Evolutionary conservation across 75 land plant genomes (phyloP).

Genomic region (Adiantum capillusveneris): DNA sequence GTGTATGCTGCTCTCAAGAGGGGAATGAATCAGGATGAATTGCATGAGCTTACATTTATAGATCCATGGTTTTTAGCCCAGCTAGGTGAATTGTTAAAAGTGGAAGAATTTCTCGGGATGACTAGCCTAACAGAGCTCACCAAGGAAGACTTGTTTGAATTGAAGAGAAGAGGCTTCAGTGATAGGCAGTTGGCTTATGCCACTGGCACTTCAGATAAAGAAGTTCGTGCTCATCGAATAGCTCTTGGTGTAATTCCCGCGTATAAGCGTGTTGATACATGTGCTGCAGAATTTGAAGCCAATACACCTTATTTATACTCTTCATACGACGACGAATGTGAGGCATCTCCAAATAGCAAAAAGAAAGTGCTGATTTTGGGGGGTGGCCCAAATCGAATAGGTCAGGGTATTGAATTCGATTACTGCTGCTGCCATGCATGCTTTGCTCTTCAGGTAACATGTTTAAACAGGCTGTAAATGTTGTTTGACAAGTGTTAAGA

Average conservation of each 20-base stretch:
- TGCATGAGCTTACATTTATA: conserved; percentile 71
- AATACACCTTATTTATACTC: conserved; percentile 98
- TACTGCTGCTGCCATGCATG: conserved; percentile 99
- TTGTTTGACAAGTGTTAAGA: too few relatives aligned
- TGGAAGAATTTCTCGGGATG: conserved; percentile 59
- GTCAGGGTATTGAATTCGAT: conserved; percentile 99
- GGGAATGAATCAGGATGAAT: conserved; percentile 83
- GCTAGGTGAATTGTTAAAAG: conserved; percentile 70
- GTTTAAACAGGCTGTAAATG: too few relatives aligned
- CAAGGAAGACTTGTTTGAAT: conserved; percentile 75
- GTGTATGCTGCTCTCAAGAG: conserved; percentile 95
- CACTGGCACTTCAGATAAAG: conserved; percentile 53
- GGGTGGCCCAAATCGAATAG: conserved; percentile 97
- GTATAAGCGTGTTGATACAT: conserved; percentile 95
- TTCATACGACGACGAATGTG: conserved; percentile 94
- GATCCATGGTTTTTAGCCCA: conserved; percentile 96
- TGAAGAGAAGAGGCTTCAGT: conserved; percentile 91
- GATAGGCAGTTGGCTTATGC: conserved; percentile 95
- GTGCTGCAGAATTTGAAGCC: conserved; percentile 99
- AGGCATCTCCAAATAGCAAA: conserved; percentile 61
- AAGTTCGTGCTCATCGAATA: conserved; percentile 63
- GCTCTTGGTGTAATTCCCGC: conserved; percentile 77
- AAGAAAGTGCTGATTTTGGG: conserved; percentile 95
- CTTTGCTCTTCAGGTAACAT: conserved; percentile 73
- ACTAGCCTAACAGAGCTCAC: conserved; percentile 47